phyloP scores from a whole-genome alignment of 352 stramenopile species.

The Phytophthora vignae region DNA sequence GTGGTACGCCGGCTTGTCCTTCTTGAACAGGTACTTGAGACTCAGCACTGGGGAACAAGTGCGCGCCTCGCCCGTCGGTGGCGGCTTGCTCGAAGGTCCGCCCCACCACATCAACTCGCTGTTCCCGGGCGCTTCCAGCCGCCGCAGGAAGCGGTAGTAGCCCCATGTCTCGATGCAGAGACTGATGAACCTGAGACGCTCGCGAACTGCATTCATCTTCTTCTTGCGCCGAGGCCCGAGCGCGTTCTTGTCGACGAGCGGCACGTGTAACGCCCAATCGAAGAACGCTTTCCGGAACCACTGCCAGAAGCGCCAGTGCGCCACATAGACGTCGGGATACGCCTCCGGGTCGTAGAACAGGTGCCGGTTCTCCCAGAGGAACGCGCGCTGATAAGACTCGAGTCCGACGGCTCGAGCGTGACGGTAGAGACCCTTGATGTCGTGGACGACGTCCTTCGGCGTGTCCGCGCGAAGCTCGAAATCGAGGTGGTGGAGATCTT shows the following conservation, averaged over 20 bases:
- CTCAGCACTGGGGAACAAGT: neutral
- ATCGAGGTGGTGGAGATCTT: neutral
- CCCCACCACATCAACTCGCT: neutral
- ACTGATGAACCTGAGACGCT: neutral
- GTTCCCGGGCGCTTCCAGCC: neutral
- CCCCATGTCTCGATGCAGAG: neutral
- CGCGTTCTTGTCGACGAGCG: too few relatives aligned
- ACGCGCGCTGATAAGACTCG: neutral
- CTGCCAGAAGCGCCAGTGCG: neutral
- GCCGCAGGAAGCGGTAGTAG: neutral
- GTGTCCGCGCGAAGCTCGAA: neutral
- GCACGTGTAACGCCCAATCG: neutral
- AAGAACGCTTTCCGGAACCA: neutral
- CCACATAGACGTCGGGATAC: neutral
- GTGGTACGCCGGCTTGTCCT: too few relatives aligned
- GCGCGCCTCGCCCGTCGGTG: neutral
- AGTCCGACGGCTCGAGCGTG: neutral
- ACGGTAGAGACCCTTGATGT: neutral
- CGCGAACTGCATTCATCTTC: neutral
- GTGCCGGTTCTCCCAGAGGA: neutral
- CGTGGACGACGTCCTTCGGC: neutral
- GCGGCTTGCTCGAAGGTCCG: neutral
- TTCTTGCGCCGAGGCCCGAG: neutral
- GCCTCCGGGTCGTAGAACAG: neutral
- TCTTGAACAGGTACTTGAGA: too few relatives aligned